Conservation (phyloP, 2,329 filamentous ascomycete species). For the Aspergillus glaucus region DNA sequence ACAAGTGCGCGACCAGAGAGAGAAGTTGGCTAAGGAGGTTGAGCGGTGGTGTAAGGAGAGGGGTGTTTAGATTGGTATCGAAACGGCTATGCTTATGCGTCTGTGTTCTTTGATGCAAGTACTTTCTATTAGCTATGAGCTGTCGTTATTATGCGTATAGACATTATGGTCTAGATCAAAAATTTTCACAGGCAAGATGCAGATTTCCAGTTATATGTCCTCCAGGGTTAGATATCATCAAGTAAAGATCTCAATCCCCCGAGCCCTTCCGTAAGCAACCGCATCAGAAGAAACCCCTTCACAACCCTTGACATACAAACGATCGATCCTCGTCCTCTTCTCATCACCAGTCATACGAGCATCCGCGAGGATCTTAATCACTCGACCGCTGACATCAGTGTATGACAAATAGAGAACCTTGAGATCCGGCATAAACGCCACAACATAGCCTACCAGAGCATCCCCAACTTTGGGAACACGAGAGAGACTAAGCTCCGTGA, state of each 20-base stretch:
- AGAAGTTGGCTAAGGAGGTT: constrained; percentile 36
- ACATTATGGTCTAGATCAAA: too few relatives aligned
- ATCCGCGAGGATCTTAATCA: constrained; percentile 29
- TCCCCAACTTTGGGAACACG: constrained; percentile 23
- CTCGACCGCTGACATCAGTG: constrained; percentile 29
- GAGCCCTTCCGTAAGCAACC: constrained; percentile 25
- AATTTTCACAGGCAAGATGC: too few relatives aligned
- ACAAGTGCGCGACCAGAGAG: constrained; percentile 27
- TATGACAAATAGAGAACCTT: constrained; percentile 28
- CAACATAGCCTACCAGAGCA: constrained; percentile 10
- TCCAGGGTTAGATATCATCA: constrained; percentile 3
- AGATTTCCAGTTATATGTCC: neutral
- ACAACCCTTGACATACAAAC: constrained; percentile 21
- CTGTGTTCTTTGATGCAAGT: too few relatives aligned
- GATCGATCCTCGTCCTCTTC: constrained; percentile 15
- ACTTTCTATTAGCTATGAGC: too few relatives aligned
- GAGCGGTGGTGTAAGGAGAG: constrained; percentile 42
- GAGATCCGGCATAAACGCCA: constrained; percentile 20
- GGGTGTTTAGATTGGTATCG: constrained; percentile 23
- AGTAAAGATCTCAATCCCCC: constrained; percentile 21
- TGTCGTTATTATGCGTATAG: too few relatives aligned
- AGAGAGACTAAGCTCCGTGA: constrained; percentile 26
- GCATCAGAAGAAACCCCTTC: constrained; percentile 28
- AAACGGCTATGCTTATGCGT: too few relatives aligned
- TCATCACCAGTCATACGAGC: constrained; percentile 6